phyloP scores from a whole-genome alignment of 129 eudicot species.

The Lonicera japonica region DNA sequence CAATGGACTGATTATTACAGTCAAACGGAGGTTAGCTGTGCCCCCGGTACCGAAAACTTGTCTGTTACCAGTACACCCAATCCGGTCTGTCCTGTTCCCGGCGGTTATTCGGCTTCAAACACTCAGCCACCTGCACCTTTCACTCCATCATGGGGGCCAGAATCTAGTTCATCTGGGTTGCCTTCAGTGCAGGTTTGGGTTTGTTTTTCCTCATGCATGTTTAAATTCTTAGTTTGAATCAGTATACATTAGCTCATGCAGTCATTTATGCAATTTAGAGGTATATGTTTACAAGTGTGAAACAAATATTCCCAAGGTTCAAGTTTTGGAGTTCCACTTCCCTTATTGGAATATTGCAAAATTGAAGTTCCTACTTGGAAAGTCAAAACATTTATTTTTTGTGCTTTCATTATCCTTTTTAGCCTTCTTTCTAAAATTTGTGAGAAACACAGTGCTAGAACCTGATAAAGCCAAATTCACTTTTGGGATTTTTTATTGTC shows the following conservation, averaged over 20 bases:
- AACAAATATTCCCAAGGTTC: background rate
- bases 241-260: background rate
- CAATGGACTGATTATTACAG: slow-evolving; percentile 90
- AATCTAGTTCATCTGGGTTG: slow-evolving; percentile 45
- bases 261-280: background rate
- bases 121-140: slow-evolving; percentile 44
- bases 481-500: too few species aligned
- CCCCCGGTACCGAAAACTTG: slow-evolving; percentile 90
- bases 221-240: background rate
- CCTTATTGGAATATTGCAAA: background rate
- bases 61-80: slow-evolving; percentile 44
- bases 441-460: too few species aligned
- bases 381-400: background rate
- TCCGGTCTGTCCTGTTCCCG: slow-evolving; percentile 46
- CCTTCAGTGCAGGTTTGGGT: slow-evolving; percentile 73
- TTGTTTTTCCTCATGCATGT: background rate
- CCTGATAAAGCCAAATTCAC: too few species aligned
- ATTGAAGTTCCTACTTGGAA: too few species aligned
- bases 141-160: slow-evolving; percentile 65
- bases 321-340: background rate
- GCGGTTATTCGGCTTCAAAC: slow-evolving; percentile 47
- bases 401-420: background rate
- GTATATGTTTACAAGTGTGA: background rate
- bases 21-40: slow-evolving; percentile 91
- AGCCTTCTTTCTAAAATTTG: background rate